Evolutionary conservation across 257 asterid species (phyloP), one percentile per base, ranked within the genome.

Genomic region (Nicotiana paniculata): DNA sequence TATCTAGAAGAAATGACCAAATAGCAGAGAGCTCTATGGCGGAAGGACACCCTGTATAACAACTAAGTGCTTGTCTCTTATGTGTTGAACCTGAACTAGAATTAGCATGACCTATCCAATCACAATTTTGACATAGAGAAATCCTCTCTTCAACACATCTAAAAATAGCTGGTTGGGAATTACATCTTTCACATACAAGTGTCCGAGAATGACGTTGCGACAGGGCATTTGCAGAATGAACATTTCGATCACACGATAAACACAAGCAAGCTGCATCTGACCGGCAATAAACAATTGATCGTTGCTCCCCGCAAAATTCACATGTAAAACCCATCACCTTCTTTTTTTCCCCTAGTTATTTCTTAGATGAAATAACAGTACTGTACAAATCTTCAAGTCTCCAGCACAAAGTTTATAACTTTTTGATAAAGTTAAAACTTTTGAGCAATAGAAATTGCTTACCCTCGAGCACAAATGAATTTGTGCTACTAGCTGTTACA

Each of bases 161-260:
- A 37, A 89, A 87, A 21, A 88, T 55, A 66, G 97, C 97, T 5
- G 99, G 97, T 81, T 91, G 93, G 59, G 83, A 81, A 84, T 88
- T 85, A 85, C 99, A 96, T 86, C 97, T 91, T 78, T 91, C 99
- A 21, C 99, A 96, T 51, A 94, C 67, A 55, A 96, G 93, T 30
- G 99, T 93, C 83, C 99, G 89, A 3, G 90, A 87, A 85, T 96
- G 99, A 37, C 99, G 97, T 16, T 83, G 91, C 11, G 98, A 92
- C 58, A 96, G 93, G 77, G 95, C 89, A 84, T 93, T 96, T 53
- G 99, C 99, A 18, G 97, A 96, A 87, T 96, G 99, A 78, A 96
- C 90, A 53, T 85, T 93, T 8, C 92, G 97, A 72, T 96, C 99
- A 77, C 99, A 96, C 62, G 99, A 92, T 74, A 96, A 84, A 77